Conservation (phyloP, 345 rosid species). For the Ailanthus altissimus region DNA sequence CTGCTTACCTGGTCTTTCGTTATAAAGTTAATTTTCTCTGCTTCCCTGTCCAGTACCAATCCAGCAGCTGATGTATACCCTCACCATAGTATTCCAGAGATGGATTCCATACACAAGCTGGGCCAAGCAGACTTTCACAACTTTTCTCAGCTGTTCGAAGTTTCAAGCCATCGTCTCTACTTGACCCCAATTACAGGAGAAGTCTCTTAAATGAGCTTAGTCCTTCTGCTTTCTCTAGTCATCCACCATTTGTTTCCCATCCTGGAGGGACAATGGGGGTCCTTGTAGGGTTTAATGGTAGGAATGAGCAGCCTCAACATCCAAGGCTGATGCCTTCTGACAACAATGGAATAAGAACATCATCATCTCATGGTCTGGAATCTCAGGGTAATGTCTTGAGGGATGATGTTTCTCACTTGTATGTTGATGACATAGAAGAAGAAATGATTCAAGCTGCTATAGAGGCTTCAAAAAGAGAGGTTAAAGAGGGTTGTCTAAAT, state of each 20-base stretch:
- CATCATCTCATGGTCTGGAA: slow-evolving; percentile 33
- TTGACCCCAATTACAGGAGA: slow-evolving; percentile 75
- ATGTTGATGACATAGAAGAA: slow-evolving; percentile 52
- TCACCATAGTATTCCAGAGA: slow-evolving; percentile 30
- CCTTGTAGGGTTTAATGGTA: slow-evolving; percentile 33
- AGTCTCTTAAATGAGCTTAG: slow-evolving; percentile 54
- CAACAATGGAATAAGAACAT: slow-evolving; percentile 30
- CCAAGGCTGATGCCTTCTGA: slow-evolving; percentile 38
- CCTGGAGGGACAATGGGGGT: slow-evolving; percentile 41
- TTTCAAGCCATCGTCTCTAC: slow-evolving; percentile 73
- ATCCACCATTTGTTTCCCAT: slow-evolving; percentile 28
- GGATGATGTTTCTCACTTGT: slow-evolving; percentile 29
- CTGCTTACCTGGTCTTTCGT: neutral
- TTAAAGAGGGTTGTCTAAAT: slow-evolving; percentile 31
- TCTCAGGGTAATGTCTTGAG: slow-evolving; percentile 36
- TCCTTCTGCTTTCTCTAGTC: slow-evolving; percentile 39
- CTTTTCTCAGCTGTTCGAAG: slow-evolving; percentile 64
- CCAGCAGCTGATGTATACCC: slow-evolving; percentile 37
- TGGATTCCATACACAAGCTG: slow-evolving; percentile 36
- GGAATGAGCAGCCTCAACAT: slow-evolving; percentile 41
- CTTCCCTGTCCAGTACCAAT: slow-evolving; percentile 42
- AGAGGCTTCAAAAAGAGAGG: slow-evolving; percentile 74
- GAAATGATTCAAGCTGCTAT: slow-evolving; percentile 77
- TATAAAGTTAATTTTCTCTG: slow-evolving; percentile 9
- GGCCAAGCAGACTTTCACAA: slow-evolving; percentile 46